Conservation (phyloP, 2,329 filamentous ascomycete genomes). For the Myriangium duriaei region DNA sequence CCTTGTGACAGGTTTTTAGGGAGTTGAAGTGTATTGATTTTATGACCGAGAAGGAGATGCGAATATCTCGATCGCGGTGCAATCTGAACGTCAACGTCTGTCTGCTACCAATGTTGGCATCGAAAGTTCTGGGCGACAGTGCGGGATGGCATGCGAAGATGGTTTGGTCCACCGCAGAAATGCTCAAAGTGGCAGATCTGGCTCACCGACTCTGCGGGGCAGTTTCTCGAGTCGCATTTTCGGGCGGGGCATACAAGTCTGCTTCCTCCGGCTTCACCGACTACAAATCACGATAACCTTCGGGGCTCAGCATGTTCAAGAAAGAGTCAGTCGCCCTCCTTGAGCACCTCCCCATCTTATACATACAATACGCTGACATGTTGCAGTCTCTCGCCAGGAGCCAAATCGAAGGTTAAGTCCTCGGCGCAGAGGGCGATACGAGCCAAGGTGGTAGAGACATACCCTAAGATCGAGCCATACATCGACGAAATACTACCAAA, state of each 20-base stretch:
- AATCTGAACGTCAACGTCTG: too few relatives aligned
- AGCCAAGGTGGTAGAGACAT: constrained; percentile 67
- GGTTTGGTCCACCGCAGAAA: too few relatives aligned
- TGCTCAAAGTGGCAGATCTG: too few relatives aligned
- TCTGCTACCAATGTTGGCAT: too few relatives aligned
- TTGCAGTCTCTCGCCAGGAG: constrained; percentile 56
- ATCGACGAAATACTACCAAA: constrained; percentile 95
- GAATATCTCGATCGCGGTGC: too few relatives aligned
- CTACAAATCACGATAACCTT: background rate
- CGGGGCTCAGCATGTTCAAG: constrained; percentile 58
- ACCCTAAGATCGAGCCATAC: constrained; percentile 71
- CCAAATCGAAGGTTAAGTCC: constrained; percentile 95
- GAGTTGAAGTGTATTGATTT: too few relatives aligned
- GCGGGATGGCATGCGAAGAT: too few relatives aligned
- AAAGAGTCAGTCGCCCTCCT: constrained; percentile 73
- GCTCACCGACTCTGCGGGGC: constrained; percentile 5
- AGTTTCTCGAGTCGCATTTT: constrained; percentile 8
- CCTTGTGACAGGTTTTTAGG: too few relatives aligned
- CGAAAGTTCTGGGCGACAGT: too few relatives aligned
- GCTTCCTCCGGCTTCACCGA: constrained; percentile 1
- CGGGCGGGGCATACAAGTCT: constrained; percentile 11
- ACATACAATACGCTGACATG: constrained; percentile 10
- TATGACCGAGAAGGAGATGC: too few relatives aligned
- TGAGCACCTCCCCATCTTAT: constrained; percentile 5
- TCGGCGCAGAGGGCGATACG: constrained; percentile 83